These are phyloP conservation scores for Rhizopogon roseolus DNA, from an alignment of 768 basidiomycete genomes.

Conservation along the genomic window DNA sequence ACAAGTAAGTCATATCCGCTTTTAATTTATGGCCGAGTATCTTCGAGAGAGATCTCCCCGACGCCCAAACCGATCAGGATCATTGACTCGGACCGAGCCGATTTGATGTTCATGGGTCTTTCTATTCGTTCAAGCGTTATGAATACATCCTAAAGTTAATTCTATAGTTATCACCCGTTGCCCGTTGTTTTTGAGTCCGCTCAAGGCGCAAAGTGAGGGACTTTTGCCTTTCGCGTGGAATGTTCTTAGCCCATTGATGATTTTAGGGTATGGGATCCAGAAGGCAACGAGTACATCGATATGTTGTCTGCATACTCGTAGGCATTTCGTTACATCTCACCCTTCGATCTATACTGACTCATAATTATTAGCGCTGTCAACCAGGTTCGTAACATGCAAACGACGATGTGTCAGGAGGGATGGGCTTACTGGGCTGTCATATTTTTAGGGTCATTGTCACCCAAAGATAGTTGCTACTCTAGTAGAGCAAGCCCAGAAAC, in stretches of 20 bases:
- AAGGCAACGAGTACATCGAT: slow-evolving; percentile 94
- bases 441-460: slow-evolving; percentile 80
- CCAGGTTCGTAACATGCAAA: slow-evolving; percentile 48
- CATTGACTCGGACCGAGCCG: slow-evolving; percentile 8
- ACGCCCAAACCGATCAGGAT: slow-evolving; percentile 16
- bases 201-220: slow-evolving; percentile 79
- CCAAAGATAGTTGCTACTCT: slow-evolving; percentile 81
- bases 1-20: slow-evolving; percentile 63
- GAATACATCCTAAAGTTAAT: slow-evolving; percentile 31
- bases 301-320: slow-evolving; percentile 98
- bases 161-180: slow-evolving; percentile 87
- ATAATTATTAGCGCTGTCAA: slow-evolving; percentile 65
- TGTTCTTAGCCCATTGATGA: slow-evolving; percentile 5
- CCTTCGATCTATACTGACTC: slow-evolving; percentile 5
- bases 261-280: slow-evolving; percentile 83
- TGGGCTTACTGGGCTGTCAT: slow-evolving; percentile 1
- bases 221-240: slow-evolving; percentile 28
- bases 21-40: slow-evolving; percentile 5
- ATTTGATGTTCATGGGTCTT: slow-evolving; percentile 7
- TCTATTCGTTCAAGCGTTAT: slow-evolving; percentile 20
- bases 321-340: slow-evolving; percentile 25
- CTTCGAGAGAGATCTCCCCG: slow-evolving; percentile 16
- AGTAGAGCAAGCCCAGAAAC: slow-evolving; percentile 76
- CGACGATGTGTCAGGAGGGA: neutral
- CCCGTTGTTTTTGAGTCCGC: slow-evolving; percentile 93